Conservation (phyloP, 352 stramenopile genomes). For the Aphanomyces stellatus region DNA sequence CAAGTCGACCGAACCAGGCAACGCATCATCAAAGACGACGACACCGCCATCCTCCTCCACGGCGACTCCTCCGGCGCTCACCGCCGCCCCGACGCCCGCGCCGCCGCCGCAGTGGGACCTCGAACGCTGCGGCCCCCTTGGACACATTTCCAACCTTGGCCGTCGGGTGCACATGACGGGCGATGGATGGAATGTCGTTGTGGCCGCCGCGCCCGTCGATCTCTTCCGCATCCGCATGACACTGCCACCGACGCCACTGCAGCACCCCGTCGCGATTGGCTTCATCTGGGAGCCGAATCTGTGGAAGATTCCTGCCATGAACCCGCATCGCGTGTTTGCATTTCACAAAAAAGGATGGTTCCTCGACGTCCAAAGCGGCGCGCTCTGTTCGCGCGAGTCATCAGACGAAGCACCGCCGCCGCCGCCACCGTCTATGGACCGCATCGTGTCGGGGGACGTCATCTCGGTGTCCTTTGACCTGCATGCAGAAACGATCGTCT, state of each 20-base stretch:
- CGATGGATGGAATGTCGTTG: slow-evolving; percentile 13
- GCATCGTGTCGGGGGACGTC: neutral
- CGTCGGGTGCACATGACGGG: neutral
- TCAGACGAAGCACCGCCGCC: neutral
- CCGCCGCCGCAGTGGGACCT: neutral
- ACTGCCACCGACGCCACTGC: neutral
- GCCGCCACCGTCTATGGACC: too few species aligned
- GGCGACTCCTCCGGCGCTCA: neutral
- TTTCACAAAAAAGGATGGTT: slow-evolving; percentile 10
- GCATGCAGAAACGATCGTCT: neutral
- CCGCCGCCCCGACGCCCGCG: neutral
- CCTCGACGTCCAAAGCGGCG: slow-evolving; percentile 1
- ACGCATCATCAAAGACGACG: neutral
- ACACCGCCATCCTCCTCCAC: neutral
- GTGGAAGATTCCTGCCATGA: neutral
- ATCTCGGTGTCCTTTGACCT: slow-evolving; percentile 4
- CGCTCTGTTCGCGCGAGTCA: neutral
- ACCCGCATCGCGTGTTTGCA: neutral
- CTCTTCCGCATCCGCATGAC: neutral
- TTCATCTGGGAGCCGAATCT: slow-evolving; percentile 15
- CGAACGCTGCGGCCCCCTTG: neutral
- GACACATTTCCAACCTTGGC: neutral
- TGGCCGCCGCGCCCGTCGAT: neutral
- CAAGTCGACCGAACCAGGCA: neutral
- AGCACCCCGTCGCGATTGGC: neutral